A percentile compares a stretch with the other conserved stretches of the same genome.
Evolutionary conservation across 352 stramenopile species (phyloP).

Genomic region (Pythium periplocum): DNA sequence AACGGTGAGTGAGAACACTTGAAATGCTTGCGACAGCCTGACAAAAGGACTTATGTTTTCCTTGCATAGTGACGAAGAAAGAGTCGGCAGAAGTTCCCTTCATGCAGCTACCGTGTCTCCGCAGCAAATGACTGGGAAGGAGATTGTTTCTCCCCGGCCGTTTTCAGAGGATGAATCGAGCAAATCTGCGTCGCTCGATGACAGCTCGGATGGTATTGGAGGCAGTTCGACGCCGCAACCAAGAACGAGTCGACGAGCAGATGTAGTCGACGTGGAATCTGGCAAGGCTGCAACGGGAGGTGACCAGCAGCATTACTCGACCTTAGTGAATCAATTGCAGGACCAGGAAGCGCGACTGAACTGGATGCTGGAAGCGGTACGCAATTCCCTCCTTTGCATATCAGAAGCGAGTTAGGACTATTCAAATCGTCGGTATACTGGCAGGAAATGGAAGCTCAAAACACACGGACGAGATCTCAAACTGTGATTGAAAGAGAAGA

Average conservation of each 20-base stretch:
- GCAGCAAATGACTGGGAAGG: constrained; percentile 8
- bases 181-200: not conserved
- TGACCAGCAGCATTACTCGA: constrained; percentile 13
- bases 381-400: not conserved
- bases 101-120: not conserved
- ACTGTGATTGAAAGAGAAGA: not conserved
- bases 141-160: constrained; percentile 13
- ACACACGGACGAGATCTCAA: constrained; percentile 14
- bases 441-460: constrained; percentile 74
- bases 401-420: too few relatives aligned
- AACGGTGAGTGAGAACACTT: constrained; percentile 23
- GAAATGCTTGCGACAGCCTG: constrained; percentile 3
- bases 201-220: too few relatives aligned
- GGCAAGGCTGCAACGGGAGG: not conserved
- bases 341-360: constrained; percentile 58
- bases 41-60: not conserved
- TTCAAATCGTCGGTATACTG: too few relatives aligned
- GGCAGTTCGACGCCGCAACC: constrained; percentile 1
- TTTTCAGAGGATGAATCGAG: constrained; percentile 14
- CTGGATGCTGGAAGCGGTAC: constrained; percentile 67
- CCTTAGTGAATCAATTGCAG: constrained; percentile 43
- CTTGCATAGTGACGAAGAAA: too few relatives aligned
- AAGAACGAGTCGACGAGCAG: not conserved
- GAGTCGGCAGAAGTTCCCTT: too few relatives aligned
- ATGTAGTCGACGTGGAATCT: not conserved